Base-by-base conservation (phyloP, 495 filamentous ascomycete species). In the Clavariopsis aquatica region DNA sequence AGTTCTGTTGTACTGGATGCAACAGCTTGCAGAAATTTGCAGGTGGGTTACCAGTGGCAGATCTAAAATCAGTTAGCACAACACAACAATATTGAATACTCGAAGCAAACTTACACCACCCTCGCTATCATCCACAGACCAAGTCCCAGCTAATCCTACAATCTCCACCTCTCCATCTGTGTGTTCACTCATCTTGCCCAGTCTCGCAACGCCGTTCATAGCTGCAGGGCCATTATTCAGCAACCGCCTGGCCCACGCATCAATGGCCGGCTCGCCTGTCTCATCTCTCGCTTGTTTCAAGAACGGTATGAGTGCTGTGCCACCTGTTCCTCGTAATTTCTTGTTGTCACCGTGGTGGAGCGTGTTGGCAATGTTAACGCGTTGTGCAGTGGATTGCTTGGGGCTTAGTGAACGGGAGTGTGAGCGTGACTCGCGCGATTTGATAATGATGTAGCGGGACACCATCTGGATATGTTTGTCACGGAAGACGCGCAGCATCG, bases 401-500 rank as follows among this genome's bases (percentile, higher is more conserved):
- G 66, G 69, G 38, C 78, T 51, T 69, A 79, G 65, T 1, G 81
- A 78, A 8, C 78, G 80, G 5, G 82, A 76, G 22, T 79, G 66
- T 0, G 76, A 77, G 8, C 82, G 79, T 1, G 82, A 80, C 57
- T 86, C 81, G 8, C 83, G 81, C 0, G 83, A 85, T 51, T 81
- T 88, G 57, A 96, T 71, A 65, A 98, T 88, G 73, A 99, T 96
- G 76, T 98, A 99, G 10, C 95, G 91, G 12, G 91, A 92, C 1
- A 98, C 94, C 68, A 99, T 93, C 73, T 91, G 89, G 69, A 98
- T 93, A 71, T 99, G 94, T 75, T 94, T 96, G 74, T 95, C 92
- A 27, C 94, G 87, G 66, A 99, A 86, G 22, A 82, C 80, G n/a
- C 90, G 86, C 49, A 99, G 83, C 88, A 96, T 96, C 19, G 90